These are phyloP conservation scores for Metrosideros polymorpha DNA, from an alignment of 441 rosid species.

Conservation along the genomic window DNA sequence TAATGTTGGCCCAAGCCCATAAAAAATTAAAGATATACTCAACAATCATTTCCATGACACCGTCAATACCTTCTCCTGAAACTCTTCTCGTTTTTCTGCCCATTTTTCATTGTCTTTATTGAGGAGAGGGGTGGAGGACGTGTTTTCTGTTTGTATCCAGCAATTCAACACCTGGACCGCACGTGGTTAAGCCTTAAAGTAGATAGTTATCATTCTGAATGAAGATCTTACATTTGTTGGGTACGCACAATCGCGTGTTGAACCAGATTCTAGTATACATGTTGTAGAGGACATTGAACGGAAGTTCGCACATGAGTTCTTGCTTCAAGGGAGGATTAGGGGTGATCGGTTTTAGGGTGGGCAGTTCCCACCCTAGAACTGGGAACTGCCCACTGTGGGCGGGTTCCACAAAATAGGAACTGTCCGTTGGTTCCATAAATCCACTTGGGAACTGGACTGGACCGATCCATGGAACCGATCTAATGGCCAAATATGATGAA, in stretches of 20 bases:
- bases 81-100: not conserved
- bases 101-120: not conserved
- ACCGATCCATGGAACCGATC: too few species aligned
- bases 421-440: too few species aligned
- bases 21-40: too few species aligned
- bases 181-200: not conserved
- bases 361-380: too few species aligned
- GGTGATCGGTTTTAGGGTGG: too few species aligned
- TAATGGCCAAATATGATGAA: too few species aligned
- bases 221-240: not conserved
- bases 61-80: not conserved
- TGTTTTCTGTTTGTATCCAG: not conserved
- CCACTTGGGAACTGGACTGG: too few species aligned
- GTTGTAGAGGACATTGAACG: not conserved
- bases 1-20: too few species aligned
- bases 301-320: not conserved
- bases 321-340: not conserved
- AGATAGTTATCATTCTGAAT: not conserved
- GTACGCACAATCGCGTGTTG: not conserved
- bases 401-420: too few species aligned
- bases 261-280: not conserved
- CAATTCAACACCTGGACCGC: not conserved
- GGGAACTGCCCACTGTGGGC: too few species aligned
- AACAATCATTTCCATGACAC: not conserved
- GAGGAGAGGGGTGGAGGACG: not conserved